Percentiles rank a stretch among this genome's conserved stretches.
Evolutionary conservation across 192 early-diverging fungal genomes (phyloP).

Genomic region (Rhizophagus prolifer): DNA sequence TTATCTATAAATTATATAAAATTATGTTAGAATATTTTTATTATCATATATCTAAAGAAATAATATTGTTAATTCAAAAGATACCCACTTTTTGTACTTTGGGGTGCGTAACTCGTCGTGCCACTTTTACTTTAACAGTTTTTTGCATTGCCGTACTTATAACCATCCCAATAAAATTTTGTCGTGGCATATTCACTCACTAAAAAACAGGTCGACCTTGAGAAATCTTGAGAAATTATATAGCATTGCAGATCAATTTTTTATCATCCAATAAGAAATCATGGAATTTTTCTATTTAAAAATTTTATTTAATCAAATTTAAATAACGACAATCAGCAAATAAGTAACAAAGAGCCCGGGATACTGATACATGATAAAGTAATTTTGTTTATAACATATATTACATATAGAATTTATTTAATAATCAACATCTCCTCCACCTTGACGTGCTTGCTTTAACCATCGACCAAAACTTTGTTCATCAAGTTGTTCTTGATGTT

Average conservation of each 20-base stretch:
- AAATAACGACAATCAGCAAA: no score
- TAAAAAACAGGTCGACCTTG: no score
- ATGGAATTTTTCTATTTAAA: no score
- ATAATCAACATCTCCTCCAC: background rate
- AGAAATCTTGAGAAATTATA: no score
- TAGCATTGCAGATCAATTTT: background rate
- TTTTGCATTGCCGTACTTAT: conserved; percentile 85
- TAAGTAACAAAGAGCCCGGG: no score
- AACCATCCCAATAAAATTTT: conserved; percentile 83
- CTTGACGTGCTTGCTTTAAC: conserved; percentile 4
- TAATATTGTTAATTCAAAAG: background rate
- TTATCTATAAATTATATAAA: conserved; percentile 68
- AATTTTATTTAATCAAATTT: no score
- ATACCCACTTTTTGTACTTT: conserved; percentile 77
- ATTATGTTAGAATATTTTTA: background rate
- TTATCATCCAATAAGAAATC: no score
- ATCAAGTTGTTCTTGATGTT: conserved; percentile 7
- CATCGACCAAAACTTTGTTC: conserved; percentile 15
- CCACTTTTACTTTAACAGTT: conserved; percentile 88
- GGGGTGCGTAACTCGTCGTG: conserved; percentile 73
- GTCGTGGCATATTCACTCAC: conserved; percentile 50
- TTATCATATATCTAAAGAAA: background rate
- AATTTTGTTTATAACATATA: background rate
- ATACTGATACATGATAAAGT: no score
- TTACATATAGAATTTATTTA: background rate